Evolutionary conservation across 129 eudicot genomes (phyloP).

Genomic region (Flaveria brownii): DNA sequence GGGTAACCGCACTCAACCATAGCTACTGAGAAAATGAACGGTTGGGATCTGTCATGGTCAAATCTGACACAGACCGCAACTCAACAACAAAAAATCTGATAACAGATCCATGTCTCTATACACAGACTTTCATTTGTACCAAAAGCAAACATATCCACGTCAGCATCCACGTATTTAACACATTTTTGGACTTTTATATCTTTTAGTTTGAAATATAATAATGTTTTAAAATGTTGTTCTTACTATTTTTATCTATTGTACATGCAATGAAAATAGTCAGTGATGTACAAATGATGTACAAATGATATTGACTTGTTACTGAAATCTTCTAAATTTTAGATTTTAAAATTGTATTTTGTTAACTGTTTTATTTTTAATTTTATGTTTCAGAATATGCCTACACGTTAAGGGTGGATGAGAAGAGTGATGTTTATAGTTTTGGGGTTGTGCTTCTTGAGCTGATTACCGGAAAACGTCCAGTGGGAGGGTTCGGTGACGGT

Average conservation of each 20-base stretch:
- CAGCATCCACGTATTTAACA: slow-evolving; percentile 33
- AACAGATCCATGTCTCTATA: slow-evolving; percentile 37
- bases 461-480: slow-evolving; percentile 73
- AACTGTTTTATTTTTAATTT: not conserved
- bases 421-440: slow-evolving; percentile 91
- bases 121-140: slow-evolving; percentile 29
- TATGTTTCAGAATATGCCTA: slow-evolving; percentile 75
- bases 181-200: not conserved
- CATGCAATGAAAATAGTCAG: not conserved
- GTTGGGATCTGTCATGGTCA: slow-evolving; percentile 31
- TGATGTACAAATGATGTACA: not conserved
- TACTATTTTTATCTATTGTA: not conserved
- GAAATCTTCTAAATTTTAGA: not conserved
- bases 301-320: not conserved
- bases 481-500: slow-evolving; percentile 92
- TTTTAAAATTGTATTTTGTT: not conserved
- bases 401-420: slow-evolving; percentile 80
- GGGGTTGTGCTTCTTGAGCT: slow-evolving; percentile 88
- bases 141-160: slow-evolving; percentile 41
- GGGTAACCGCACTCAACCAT: slow-evolving; percentile 42
- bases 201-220: not conserved
- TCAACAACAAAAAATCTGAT: slow-evolving; percentile 42
- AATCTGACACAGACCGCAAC: slow-evolving; percentile 41
- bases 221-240: not conserved
- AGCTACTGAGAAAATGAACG: slow-evolving; percentile 23